Base-by-base conservation (phyloP, 2,329 filamentous ascomycete genomes). In the Phoma herbarum region DNA sequence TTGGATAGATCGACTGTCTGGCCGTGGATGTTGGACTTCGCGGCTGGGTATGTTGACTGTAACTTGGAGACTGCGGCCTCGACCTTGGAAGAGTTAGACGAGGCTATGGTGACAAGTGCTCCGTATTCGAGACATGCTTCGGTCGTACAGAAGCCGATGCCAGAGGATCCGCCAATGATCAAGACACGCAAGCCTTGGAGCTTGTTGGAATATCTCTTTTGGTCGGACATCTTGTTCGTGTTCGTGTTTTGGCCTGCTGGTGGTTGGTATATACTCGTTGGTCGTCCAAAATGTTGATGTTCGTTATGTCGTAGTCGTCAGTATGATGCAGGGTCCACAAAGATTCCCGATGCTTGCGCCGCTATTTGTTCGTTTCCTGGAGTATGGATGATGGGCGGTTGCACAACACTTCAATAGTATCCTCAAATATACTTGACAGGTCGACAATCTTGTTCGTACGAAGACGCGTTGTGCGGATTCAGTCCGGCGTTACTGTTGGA, bases 121-220 rank as follows among this genome's bases (percentile, higher is more conserved):
- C 85, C 85, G 57, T 83, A 77, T 52, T 84, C 83, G 41, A 89
- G 70, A 14, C 80, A 77, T 2, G 82, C 84, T 78, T 88, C 83
- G 50, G 88, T 87, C 11, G 87, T 84, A 53, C 78, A 81, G 62
- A 82, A 86, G 29, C 88, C 88, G 39, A 90, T 87, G 50, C 88
- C 88, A 16, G 84, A 82, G 2, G 85, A 84, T 39, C 86, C 88
- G 43, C 88, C 88, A 45, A 90, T 80, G 68, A 90, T 76, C 39
- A 91, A 83, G 65, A 88, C 74, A 60, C 78, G 80, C 26, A 75
- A 70, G 62, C 70, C 73, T 11, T 73, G 61, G 29, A 85, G 81
- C 68, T 84, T 85, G 63, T 82, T 81, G 53, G 73, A 75, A 66
- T 81, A 82, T 64, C 81, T 81, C 53, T 65, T 71, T 65, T 79